A percentile compares a stretch with the other conserved stretches of the same genome.
phyloP scores from a whole-genome alignment of 2,329 filamentous ascomycete genomes.

The Phaeosphaeriaceae sp. region DNA sequence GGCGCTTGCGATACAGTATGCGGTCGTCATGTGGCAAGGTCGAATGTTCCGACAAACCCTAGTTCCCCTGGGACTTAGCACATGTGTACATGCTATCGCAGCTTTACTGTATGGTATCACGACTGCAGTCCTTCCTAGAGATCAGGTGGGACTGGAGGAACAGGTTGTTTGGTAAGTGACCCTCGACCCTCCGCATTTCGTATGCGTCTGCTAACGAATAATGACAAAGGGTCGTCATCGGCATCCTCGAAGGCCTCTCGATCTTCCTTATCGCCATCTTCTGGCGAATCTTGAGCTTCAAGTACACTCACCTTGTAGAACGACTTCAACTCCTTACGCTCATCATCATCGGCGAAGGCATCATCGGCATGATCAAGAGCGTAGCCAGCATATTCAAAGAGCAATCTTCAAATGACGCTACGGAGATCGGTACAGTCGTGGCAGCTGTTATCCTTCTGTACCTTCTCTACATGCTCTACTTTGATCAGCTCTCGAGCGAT shows the following conservation, averaged over 20 bases:
- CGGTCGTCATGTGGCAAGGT: constrained; percentile 31
- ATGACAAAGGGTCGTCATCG: constrained; percentile 21
- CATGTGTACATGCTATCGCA: constrained; percentile 18
- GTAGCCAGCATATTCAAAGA: constrained; percentile 32
- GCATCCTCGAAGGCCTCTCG: constrained; percentile 27
- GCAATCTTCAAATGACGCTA: constrained; percentile 23
- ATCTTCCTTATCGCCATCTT: constrained; percentile 33
- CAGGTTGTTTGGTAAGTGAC: constrained; percentile 29
- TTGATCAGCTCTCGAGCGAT: constrained; percentile 59
- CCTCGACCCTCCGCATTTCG: too few relatives aligned
- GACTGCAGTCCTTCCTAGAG: constrained; percentile 17
- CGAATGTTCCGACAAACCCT: constrained; percentile 29
- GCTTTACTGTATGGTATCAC: constrained; percentile 24
- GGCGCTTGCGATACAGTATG: constrained; percentile 27
- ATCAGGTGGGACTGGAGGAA: constrained; percentile 18
- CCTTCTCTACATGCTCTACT: constrained; percentile 69
- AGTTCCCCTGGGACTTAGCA: constrained; percentile 25
- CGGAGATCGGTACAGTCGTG: constrained; percentile 29
- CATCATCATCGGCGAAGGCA: constrained; percentile 70
- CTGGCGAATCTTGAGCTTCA: constrained; percentile 64
- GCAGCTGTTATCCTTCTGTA: constrained; percentile 26
- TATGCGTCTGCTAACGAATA: constrained; percentile 4
- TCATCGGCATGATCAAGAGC: constrained; percentile 62
- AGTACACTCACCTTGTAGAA: constrained; percentile 66
- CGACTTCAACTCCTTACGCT: constrained; percentile 67